These are phyloP conservation scores for Schoenoplectus triqueter DNA, from an alignment of 202 grass and related monocot genomes.

Conservation along the genomic window DNA sequence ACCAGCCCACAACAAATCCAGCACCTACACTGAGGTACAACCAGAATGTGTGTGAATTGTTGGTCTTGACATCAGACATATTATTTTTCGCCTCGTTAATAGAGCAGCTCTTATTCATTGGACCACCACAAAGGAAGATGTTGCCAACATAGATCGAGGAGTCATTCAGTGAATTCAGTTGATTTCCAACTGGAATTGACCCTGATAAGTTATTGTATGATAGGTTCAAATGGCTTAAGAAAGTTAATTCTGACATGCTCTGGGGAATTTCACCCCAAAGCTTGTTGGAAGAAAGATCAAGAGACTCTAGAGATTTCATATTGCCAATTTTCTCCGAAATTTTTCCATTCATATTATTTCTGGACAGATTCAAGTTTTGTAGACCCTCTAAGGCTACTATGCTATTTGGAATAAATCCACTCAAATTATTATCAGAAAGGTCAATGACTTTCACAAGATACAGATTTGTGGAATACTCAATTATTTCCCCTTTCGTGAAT, in stretches of 20 bases:
- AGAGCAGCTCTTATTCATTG: slow-evolving; percentile 21
- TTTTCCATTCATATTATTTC: slow-evolving; percentile 28
- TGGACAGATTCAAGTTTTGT: slow-evolving; percentile 36
- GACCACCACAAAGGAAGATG: slow-evolving; percentile 34
- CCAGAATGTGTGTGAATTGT: neutral
- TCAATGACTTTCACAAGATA: slow-evolving; percentile 34
- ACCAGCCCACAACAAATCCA: slow-evolving; percentile 21
- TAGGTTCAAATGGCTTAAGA: slow-evolving; percentile 26
- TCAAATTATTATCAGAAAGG: slow-evolving; percentile 27
- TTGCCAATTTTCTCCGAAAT: slow-evolving; percentile 24
- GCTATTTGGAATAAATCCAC: slow-evolving; percentile 40
- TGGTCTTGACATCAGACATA: neutral
- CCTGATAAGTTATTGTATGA: slow-evolving; percentile 33
- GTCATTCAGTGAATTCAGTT: slow-evolving; percentile 42
- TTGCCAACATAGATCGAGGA: slow-evolving; percentile 44
- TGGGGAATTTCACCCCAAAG: slow-evolving; percentile 31
- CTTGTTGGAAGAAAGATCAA: slow-evolving; percentile 39
- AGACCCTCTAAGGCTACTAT: slow-evolving; percentile 33
- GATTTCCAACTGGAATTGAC: slow-evolving; percentile 31
- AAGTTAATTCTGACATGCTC: slow-evolving; percentile 8
- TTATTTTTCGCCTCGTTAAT: neutral
- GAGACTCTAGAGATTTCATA: slow-evolving; percentile 26
- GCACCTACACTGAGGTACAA: neutral
- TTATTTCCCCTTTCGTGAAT: slow-evolving; percentile 40
- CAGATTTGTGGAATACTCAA: slow-evolving; percentile 36